phyloP scores from a whole-genome alignment of 345 rosid genomes.

The Populus tremula region DNA sequence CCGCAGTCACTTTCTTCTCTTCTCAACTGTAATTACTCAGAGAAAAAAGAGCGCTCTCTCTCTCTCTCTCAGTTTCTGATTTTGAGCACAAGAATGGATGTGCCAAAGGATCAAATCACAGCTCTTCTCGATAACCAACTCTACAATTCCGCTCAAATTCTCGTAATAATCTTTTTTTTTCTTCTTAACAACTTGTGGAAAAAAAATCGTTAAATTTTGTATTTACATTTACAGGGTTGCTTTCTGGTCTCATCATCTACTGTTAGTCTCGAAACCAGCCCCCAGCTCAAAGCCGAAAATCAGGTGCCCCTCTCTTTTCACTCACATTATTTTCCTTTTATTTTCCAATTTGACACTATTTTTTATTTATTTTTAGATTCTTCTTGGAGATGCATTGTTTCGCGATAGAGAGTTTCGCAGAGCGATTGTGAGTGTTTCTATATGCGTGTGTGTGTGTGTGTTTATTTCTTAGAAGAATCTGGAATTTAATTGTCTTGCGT shows the following conservation, averaged over 20 bases:
- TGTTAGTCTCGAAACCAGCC: constrained; percentile 62
- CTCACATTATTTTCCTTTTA: not conserved
- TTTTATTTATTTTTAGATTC: constrained; percentile 47
- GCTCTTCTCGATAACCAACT: constrained; percentile 78
- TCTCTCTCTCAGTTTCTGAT: not conserved
- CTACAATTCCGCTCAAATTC: constrained; percentile 74
- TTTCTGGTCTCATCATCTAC: constrained; percentile 83
- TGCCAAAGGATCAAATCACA: constrained; percentile 76
- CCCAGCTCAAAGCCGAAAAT: constrained; percentile 88
- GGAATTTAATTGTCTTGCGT: not conserved
- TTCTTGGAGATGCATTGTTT: constrained; percentile 81
- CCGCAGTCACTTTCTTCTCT: not conserved
- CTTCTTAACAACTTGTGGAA: not conserved
- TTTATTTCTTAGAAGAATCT: not conserved
- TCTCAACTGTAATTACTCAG: not conserved
- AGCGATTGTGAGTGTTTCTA: constrained; percentile 62
- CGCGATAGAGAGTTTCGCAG: constrained; percentile 79
- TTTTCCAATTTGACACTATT: not conserved
- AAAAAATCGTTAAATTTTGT: not conserved
- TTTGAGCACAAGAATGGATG: constrained; percentile 51
- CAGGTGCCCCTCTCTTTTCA: constrained; percentile 36
- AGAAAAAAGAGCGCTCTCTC: not conserved
- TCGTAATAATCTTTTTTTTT: constrained; percentile 35
- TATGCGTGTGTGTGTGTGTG: not conserved
- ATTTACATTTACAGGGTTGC: constrained; percentile 49